These are phyloP conservation scores for Eragrostis nindensis DNA, from an alignment of 176 grass and related monocot species.

Conservation along the genomic window DNA sequence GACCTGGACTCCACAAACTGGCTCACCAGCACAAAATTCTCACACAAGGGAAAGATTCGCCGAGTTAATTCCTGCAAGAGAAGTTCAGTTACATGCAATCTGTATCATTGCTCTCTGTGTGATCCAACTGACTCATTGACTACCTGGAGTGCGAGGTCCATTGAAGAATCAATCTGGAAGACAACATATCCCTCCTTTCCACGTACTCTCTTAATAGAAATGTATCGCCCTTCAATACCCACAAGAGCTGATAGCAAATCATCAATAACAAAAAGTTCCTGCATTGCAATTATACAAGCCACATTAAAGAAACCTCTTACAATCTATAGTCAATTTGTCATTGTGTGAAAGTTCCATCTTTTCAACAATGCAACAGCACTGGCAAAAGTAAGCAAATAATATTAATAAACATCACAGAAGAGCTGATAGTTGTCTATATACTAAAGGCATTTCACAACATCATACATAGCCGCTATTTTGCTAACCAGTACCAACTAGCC, in stretches of 20 bases:
- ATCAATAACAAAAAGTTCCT: slow-evolving; percentile 97
- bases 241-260: slow-evolving; percentile 92
- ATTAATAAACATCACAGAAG: background rate
- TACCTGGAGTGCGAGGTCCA: slow-evolving; percentile 94
- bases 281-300: slow-evolving; percentile 33
- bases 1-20: slow-evolving; percentile 92
- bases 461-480: slow-evolving; percentile 1
- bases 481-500: background rate
- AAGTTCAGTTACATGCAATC: slow-evolving; percentile 35
- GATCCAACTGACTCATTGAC: slow-evolving; percentile 10
- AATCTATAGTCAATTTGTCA: background rate
- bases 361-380: slow-evolving; percentile 6
- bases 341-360: slow-evolving; percentile 18
- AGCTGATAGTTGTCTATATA: background rate
- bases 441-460: background rate
- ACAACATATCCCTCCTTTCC: slow-evolving; percentile 72
- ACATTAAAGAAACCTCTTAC: background rate
- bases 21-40: slow-evolving; percentile 84
- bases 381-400: background rate
- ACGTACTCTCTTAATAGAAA: slow-evolving; percentile 85
- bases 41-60: slow-evolving; percentile 85
- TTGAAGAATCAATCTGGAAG: slow-evolving; percentile 81
- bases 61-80: slow-evolving; percentile 77
- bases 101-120: background rate
- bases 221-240: slow-evolving; percentile 86